Evolutionary conservation across 2,329 filamentous ascomycete genomes (phyloP), one percentile per base, ranked within the genome.

Genomic region (Seiridium cupressi): DNA sequence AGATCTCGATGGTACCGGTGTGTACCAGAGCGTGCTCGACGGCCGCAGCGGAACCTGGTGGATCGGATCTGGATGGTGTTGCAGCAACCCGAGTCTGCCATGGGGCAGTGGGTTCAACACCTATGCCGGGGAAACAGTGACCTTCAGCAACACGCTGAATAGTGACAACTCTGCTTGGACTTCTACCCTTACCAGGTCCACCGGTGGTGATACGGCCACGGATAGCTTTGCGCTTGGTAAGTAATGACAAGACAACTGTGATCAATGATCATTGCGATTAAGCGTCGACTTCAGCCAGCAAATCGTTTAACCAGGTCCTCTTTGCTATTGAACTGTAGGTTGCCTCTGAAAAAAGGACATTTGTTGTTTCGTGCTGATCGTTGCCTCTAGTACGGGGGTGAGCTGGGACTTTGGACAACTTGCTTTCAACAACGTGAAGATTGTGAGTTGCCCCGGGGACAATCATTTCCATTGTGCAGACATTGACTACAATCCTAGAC

Each of bases 381-480:
- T 44, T 31, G 13, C 13, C 34, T 46, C 3, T 55, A 72, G 71
- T 2, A 71, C 70, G 18, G 72, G 69, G 47, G 70, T 74, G 8
- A 63, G 62, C n/a, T 78, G 76, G 76, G 67, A 75, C 62, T 78
- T 78, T 61, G 75, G 76, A 2, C 60, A 68, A 9, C 66, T 78
- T n/a, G 70, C 69, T 6, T 78, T 73, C 59, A 63, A 78, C 62
- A 74, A 78, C 51, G 72, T 87, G 60, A 79, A 79, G 57, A 82
- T 83, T 4, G 81, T 82, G 63, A 69, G 72, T 64, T 32, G 32
- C 49, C 9, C 44, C 7, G 13, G 7, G 13, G 7, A 42, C 38
- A 7, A 42, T 13, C 7, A 42, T 42, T 7, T 13, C 13, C 1
- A 42, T 42, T 13, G 38, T 42, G 49, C 4, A 34, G 18, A 26